A percentile compares a stretch with the other conserved stretches of the same genome.
These are phyloP conservation scores for Alectoria sarmentosa DNA, from an alignment of 495 filamentous ascomycete species.

Conservation along the genomic window DNA sequence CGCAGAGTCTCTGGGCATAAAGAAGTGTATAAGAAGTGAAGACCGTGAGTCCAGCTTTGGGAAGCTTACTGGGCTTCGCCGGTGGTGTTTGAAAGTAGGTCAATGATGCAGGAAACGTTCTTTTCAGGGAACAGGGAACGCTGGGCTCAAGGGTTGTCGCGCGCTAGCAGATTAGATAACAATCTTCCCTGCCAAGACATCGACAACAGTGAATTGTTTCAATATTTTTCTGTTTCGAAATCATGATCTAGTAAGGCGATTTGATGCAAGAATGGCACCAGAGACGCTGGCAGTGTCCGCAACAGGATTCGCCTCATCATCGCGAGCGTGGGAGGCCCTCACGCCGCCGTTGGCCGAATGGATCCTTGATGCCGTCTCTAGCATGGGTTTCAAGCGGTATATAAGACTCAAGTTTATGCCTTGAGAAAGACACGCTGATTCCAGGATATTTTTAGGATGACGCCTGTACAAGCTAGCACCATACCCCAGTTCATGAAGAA, in stretches of 20 bases:
- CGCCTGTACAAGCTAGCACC: constrained; percentile 89
- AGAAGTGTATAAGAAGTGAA: background rate
- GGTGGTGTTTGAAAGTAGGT: background rate
- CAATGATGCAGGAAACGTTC: constrained; percentile 11
- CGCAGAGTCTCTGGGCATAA: background rate
- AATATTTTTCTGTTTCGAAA: background rate
- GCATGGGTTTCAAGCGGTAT: constrained; percentile 63
- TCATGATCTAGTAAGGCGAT: too few species aligned
- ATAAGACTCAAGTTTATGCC: constrained; percentile 28
- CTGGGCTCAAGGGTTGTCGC: background rate
- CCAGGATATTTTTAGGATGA: constrained; percentile 43
- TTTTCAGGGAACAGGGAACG: background rate
- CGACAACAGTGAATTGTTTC: background rate
- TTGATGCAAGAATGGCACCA: constrained; percentile 7
- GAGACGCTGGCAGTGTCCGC: background rate
- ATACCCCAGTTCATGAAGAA: constrained; percentile 88
- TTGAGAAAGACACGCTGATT: background rate
- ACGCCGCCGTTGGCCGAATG: constrained; percentile 78
- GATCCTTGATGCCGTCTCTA: constrained; percentile 75
- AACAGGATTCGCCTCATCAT: constrained; percentile 20
- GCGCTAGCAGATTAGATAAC: constrained; percentile 2
- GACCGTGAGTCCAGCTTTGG: background rate
- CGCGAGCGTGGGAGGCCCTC: constrained; percentile 71
- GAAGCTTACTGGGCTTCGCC: background rate
- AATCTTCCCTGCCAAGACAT: too few species aligned